Percentiles rank a stretch among this genome's conserved stretches.
These are phyloP conservation scores for Aspergillus wentii DNA, from an alignment of 495 filamentous ascomycete species.

Conservation along the genomic window DNA sequence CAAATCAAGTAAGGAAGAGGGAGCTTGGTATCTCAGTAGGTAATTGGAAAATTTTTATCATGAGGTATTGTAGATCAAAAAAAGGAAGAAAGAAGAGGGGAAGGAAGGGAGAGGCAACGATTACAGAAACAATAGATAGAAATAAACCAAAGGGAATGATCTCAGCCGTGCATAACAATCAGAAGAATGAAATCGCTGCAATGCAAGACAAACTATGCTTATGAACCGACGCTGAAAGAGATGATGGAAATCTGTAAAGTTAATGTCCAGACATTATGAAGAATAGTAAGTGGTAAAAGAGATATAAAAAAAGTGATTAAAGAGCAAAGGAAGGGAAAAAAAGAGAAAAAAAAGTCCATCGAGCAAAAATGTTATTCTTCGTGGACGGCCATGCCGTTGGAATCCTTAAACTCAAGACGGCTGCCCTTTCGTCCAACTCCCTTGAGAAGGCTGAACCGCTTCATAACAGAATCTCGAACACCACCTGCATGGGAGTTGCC, in stretches of 20 bases:
- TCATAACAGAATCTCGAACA: constrained; percentile 43
- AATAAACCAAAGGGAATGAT: no score
- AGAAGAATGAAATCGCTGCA: constrained; percentile 11
- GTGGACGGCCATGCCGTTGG: constrained; percentile 23
- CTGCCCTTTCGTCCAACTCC: constrained; percentile 41
- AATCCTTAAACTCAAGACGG: constrained; percentile 37
- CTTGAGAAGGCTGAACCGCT: constrained; percentile 42
- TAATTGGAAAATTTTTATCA: neutral
- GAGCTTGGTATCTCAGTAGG: constrained; percentile 4
- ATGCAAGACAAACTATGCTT: constrained; percentile 8
- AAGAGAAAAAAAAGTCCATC: constrained; percentile 5
- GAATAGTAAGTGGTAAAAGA: constrained; percentile 10
- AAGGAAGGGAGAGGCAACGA: constrained; percentile 5
- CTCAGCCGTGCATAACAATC: neutral
- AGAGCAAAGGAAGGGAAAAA: constrained; percentile 6
- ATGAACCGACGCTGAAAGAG: constrained; percentile 1
- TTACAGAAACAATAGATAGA: no score
- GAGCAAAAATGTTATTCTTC: constrained; percentile 27
- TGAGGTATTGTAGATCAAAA: constrained; percentile 4
- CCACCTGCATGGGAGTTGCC: constrained; percentile 13
- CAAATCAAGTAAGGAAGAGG: constrained; percentile 1
- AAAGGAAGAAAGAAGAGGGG: constrained; percentile 6
- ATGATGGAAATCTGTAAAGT: constrained; percentile 5
- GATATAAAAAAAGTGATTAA: constrained; percentile 1
- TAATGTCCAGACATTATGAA: constrained; percentile 29